Evolutionary conservation across 1,284 basidiomycete species (phyloP).

Genomic region (Cryptococcus hybrid): DNA sequence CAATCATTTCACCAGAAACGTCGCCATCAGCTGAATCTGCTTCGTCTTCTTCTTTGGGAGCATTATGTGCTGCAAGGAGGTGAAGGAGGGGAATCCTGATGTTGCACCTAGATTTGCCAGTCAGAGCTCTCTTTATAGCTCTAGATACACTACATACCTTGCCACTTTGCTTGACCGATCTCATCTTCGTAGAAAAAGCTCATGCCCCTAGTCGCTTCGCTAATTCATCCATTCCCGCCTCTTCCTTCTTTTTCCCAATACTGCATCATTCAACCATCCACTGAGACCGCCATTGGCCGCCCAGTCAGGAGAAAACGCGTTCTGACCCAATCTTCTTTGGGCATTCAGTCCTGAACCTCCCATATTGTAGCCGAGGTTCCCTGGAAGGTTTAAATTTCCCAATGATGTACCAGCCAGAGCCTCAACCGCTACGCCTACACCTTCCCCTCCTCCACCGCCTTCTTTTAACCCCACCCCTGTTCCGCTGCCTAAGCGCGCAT

Average conservation of each 20-base stretch:
- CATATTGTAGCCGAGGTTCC: background rate
- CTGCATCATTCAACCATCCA: constrained; percentile 8
- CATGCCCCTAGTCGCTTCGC: constrained; percentile 46
- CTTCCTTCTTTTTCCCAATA: constrained; percentile 18
- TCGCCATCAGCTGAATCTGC: constrained; percentile 10
- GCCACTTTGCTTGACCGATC: constrained; percentile 52
- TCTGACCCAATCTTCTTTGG: background rate
- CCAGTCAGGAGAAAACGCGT: constrained; percentile 11
- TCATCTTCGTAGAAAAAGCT: constrained; percentile 52
- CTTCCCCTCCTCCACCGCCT: constrained; percentile 39
- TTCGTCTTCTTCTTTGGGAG: constrained; percentile 16
- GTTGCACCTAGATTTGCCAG: constrained; percentile 61
- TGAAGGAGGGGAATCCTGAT: constrained; percentile 79
- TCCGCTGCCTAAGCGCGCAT: constrained; percentile 43
- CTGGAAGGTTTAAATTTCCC: background rate
- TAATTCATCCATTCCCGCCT: constrained; percentile 34
- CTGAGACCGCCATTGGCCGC: constrained; percentile 2
- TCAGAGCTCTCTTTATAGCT: too few species aligned
- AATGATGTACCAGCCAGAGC: constrained; percentile 23
- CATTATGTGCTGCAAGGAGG: constrained; percentile 62
- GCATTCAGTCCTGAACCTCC: background rate
- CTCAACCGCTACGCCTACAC: constrained; percentile 37
- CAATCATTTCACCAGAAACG: constrained; percentile 8
- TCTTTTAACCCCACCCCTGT: constrained; percentile 42
- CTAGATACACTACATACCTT: constrained; percentile 27